Evolutionary conservation across 2,329 filamentous ascomycete species (phyloP).

Genomic region (Epichloe uncinata): DNA sequence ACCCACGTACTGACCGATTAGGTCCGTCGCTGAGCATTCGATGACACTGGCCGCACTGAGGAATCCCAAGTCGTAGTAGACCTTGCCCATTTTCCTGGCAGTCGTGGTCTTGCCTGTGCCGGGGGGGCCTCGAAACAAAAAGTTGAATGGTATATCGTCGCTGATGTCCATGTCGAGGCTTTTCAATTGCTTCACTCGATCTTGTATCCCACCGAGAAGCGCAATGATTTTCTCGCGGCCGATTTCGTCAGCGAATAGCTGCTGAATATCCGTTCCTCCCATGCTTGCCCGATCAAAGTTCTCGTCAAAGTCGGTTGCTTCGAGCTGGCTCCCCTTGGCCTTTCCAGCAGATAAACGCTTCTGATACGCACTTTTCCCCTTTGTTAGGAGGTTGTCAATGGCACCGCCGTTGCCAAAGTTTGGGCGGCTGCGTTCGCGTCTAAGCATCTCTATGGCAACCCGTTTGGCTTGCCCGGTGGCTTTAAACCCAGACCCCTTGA

Average conservation of each 20-base stretch:
- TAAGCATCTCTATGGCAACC: conserved; percentile 46
- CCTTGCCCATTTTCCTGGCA: conserved; percentile 59
- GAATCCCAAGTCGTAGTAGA: conserved; percentile 65
- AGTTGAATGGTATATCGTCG: conserved; percentile 48
- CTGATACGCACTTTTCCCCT: conserved; percentile 34
- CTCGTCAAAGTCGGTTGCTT: conserved; percentile 64
- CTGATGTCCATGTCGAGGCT: conserved; percentile 14
- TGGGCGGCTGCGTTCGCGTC: conserved; percentile 45
- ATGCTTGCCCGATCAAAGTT: conserved; percentile 35
- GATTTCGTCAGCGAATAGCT: conserved; percentile 44
- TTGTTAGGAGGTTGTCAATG: conserved; percentile 51
- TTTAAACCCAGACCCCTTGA: conserved; percentile 40
- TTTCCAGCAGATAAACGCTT: conserved; percentile 11
- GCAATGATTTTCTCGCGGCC: conserved; percentile 42
- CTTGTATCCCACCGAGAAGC: conserved; percentile 40
- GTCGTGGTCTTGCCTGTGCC: conserved; percentile 63
- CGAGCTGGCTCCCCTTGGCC: conserved; percentile 47
- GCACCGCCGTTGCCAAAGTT: conserved; percentile 68
- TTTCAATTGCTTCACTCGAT: conserved; percentile 10
- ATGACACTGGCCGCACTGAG: conserved; percentile 44
- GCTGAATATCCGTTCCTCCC: conserved; percentile 27
- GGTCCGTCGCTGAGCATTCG: conserved; percentile 53
- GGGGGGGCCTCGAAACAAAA: conserved; percentile 53
- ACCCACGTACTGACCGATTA: conserved; percentile 55
- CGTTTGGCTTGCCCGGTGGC: conserved; percentile 37